Evolutionary conservation across 345 rosid genomes (phyloP), one percentile per base, ranked within the genome.

Genomic region (Acer negundo): DNA sequence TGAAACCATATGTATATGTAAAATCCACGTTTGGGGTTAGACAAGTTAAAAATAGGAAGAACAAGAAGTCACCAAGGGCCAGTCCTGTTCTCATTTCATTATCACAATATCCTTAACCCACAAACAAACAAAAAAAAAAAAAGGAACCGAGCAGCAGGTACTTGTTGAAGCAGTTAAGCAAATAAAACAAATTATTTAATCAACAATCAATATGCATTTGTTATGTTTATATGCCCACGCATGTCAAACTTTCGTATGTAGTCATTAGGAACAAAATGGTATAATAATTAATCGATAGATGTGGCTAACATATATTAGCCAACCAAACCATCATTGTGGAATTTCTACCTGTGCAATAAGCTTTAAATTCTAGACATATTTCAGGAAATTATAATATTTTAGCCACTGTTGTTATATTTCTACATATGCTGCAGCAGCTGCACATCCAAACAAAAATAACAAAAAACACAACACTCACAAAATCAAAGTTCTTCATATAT

Each of bases 91-190:
- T 24, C 19, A 10, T 74, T 24, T 62, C 15, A 7, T 62, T 16
- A 74, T 62, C 22, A 22, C 40, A 74, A 10, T 40, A 61, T 42
- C 42, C 40, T 23, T 26, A 51, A 70, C 20, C 73, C 73, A 12
- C 42, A 38, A 62, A 62, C 1, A 35, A 5, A 35, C 44, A 73
- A 2, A 28, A 28, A 28, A 1, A 28, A 28, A 24, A 24, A 26
- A 31, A 55, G 10, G 12, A 19, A 6, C 58, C 15, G 16, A 47
- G 42, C 59, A 69, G 73, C 10, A 23, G 31, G 70, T 17, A 17
- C 12, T 46, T 23, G 58, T 62, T 9, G 35, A 74, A 23, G 59
- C 70, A 63, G 17, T 74, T 74, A 47, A 73, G 40, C 16, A 73
- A 19, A 59, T 22, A 61, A 49, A 22, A 28, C 13, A 71, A 35